Evolutionary conservation across 495 filamentous ascomycete species (phyloP), one percentile per base, ranked within the genome.

Genomic region (Pyrenopolyporus hunteri): DNA sequence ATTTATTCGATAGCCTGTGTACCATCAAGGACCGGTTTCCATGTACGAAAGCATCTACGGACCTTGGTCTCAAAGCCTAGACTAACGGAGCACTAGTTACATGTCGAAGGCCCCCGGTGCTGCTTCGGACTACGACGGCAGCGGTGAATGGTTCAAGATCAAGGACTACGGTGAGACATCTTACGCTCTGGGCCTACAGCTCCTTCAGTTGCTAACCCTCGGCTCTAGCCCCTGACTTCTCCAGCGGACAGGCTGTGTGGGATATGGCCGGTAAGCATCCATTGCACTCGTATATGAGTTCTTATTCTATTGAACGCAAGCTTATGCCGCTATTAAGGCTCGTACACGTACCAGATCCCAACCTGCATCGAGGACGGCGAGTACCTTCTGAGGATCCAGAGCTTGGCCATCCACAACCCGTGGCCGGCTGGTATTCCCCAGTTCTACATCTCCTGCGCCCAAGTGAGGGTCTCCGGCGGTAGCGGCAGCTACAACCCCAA

Each of bases 361-460:
- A 52, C 57, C 37, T 70, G 67, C 26, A 67, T 81, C 36, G 75
- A 78, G 5, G 63, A 72, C n/a, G 83, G 83, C 40, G 76, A 83
- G 26, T 85, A 85, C 48, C 79, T 85, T 32, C 69, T 84, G 46
- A 73, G 82, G 6, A 77, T 80, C 51, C 80, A 84, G 64, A 75
- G 77, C 37, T 75, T 84, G 13, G 82, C 73, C 19, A 77, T 82
- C 64, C 79, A 83, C 69, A 83, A 82, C 70, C 70, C 70, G 6
- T 72, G 36, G 25, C 77, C 77, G 4, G 60, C 67, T 0, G 73
- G 60, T 16, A 76, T 65, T 20, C 76, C 63, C 26, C 73, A 57
- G 66, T 66, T 64, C 54, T 70, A 70, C 48, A 63, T 64, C 54
- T 66, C 61, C 11, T 70, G 68, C 55, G 68, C 71, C 36, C 67